These are phyloP conservation scores for Leishmania aethiopica DNA, from an alignment of 208 protist species.

Conservation along the genomic window DNA sequence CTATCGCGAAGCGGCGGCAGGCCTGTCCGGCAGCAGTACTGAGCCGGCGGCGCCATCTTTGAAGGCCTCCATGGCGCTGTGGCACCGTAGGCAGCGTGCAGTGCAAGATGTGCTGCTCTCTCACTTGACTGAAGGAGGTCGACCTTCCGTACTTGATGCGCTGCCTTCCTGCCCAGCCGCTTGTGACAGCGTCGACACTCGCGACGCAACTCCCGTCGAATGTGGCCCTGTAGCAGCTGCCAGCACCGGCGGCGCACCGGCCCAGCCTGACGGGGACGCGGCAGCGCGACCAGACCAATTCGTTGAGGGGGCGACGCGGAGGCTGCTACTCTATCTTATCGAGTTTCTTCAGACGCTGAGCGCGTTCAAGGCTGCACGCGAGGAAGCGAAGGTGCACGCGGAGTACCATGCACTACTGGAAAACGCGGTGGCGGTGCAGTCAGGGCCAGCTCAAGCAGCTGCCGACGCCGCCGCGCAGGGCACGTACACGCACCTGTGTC, in stretches of 20 bases:
- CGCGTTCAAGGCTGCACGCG: slow-evolving; percentile 4
- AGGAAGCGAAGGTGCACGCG: slow-evolving; percentile 5
- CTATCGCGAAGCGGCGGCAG: not conserved
- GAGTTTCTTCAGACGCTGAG: slow-evolving; percentile 1
- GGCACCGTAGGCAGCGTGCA: not conserved
- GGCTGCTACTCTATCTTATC: slow-evolving; percentile 2
- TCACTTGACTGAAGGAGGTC: not conserved
- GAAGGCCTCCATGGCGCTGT: not conserved
- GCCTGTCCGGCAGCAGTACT: not conserved
- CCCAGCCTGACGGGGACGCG: not conserved
- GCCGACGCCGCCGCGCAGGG: not conserved
- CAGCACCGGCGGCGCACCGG: not conserved
- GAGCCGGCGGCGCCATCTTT: not conserved
- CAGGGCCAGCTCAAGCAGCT: not conserved
- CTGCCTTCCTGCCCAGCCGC: not conserved
- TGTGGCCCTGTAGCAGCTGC: not conserved
- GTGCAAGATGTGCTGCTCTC: slow-evolving; percentile 4
- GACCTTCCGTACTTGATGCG: not conserved
- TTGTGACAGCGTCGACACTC: not conserved
- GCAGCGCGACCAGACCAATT: not conserved
- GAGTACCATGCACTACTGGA: slow-evolving; percentile 9
- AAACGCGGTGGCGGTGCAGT: too few relatives aligned
- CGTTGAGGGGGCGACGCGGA: not conserved
- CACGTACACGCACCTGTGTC: slow-evolving; percentile 4
- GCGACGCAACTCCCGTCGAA: not conserved